Evolutionary conservation across 352 stramenopile genomes (phyloP).

Genomic region (Phytophthora ohioensis): DNA sequence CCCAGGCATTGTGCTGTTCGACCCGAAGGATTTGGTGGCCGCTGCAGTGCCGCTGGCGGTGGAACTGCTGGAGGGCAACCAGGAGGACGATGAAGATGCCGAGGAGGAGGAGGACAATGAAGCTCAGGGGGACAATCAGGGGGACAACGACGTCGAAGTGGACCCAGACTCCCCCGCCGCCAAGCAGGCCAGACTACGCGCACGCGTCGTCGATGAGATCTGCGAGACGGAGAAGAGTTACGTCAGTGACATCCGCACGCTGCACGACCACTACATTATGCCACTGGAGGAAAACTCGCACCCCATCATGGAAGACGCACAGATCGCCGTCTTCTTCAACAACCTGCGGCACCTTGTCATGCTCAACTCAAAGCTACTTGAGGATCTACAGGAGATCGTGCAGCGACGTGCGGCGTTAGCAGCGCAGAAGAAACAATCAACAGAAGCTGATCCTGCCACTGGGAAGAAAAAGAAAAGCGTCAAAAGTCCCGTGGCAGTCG

Average conservation of each 20-base stretch:
- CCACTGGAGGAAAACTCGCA: constrained; percentile 80
- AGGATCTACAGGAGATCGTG: constrained; percentile 73
- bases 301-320: constrained; percentile 83
- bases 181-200: constrained; percentile 41
- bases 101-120: constrained; percentile 24
- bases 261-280: constrained; percentile 86
- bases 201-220: constrained; percentile 82
- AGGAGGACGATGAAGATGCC: constrained; percentile 24
- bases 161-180: constrained; percentile 29
- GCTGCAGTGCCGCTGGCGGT: constrained; percentile 22
- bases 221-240: constrained; percentile 84
- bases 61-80: constrained; percentile 35
- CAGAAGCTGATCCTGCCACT: background rate
- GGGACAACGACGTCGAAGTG: constrained; percentile 23
- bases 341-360: constrained; percentile 83
- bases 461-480: constrained; percentile 36
- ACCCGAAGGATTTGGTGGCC: constrained; percentile 51
- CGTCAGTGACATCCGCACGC: constrained; percentile 73
- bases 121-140: constrained; percentile 24
- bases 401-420: constrained; percentile 32
- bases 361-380: constrained; percentile 87
- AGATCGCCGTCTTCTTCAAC: constrained; percentile 91
- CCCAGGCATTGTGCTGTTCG: constrained; percentile 61
- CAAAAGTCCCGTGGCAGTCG: constrained; percentile 40
- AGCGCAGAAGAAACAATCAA: constrained; percentile 11